Evolutionary conservation across 202 grass and related monocot species (phyloP).

Genomic region (Saccharum hybrid): DNA sequence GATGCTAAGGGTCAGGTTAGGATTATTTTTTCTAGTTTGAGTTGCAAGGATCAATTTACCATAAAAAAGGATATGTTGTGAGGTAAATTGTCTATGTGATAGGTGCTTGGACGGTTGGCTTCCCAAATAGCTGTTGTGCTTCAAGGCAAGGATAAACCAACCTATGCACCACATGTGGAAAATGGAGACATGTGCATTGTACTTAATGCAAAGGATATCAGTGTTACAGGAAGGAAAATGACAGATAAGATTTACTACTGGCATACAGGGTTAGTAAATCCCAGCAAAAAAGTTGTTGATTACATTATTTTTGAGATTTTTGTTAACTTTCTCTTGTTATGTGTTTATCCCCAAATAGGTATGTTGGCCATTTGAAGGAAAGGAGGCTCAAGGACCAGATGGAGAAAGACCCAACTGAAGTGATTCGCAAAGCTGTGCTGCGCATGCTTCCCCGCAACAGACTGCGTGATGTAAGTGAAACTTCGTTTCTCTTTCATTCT

Average conservation of each 20-base stretch:
- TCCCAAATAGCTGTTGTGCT: constrained; percentile 88
- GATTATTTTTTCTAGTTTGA: constrained; percentile 21
- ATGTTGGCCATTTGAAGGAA: constrained; percentile 89
- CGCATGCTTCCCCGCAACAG: constrained; percentile 92
- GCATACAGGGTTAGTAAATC: constrained; percentile 84
- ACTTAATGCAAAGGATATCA: constrained; percentile 89
- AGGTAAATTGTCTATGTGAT: neutral
- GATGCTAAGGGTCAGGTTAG: constrained; percentile 91
- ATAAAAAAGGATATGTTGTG: neutral
- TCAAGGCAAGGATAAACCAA: constrained; percentile 98
- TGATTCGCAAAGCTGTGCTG: constrained; percentile 87
- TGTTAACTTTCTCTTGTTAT: constrained; percentile 7
- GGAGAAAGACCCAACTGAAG: constrained; percentile 91
- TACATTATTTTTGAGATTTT: constrained; percentile 1
- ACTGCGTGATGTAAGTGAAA: constrained; percentile 88
- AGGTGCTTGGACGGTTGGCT: constrained; percentile 91
- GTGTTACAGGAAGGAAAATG: constrained; percentile 93
- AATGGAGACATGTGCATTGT: constrained; percentile 96
- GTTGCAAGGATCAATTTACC: neutral
- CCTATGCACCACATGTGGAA: constrained; percentile 82
- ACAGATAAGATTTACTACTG: constrained; percentile 90
- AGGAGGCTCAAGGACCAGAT: constrained; percentile 94
- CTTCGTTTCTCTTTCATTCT: constrained; percentile 28
- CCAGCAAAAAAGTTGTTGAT: neutral
- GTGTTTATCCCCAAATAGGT: constrained; percentile 47